Evolutionary conservation across 2,329 filamentous ascomycete genomes (phyloP).

Genomic region (Xylaria multiplex): DNA sequence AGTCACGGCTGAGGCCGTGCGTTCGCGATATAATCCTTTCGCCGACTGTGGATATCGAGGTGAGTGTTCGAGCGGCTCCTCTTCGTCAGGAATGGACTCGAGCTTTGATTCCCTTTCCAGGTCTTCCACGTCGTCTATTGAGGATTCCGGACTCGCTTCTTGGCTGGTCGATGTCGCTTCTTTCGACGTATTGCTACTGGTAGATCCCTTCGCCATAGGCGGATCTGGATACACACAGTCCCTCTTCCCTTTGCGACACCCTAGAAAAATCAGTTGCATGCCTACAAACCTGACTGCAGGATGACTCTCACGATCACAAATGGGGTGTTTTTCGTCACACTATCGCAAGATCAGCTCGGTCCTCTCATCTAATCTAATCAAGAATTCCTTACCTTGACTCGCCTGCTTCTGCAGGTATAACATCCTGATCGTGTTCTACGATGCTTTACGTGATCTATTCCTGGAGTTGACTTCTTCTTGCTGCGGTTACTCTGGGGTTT

Average conservation of each 20-base stretch:
- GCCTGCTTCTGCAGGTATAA: conserved; percentile 86
- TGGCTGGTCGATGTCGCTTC: conserved; percentile 52
- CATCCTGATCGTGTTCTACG: conserved; percentile 93
- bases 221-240: conserved; percentile 90
- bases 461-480: conserved; percentile 62
- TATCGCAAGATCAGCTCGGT: conserved; percentile 54
- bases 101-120: conserved; percentile 57
- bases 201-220: conserved; percentile 56
- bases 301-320: conserved; percentile 76
- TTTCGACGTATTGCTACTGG: conserved; percentile 50
- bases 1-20: conserved; percentile 53
- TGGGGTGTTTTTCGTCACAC: conserved; percentile 90
- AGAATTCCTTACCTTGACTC: conserved; percentile 75
- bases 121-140: conserved; percentile 63
- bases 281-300: conserved; percentile 21
- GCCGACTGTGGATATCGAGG: conserved; percentile 38
- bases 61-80: conserved; percentile 56
- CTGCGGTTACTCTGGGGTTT: conserved; percentile 57
- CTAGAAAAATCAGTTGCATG: conserved; percentile 55
- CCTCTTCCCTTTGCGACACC: conserved; percentile 90
- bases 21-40: conserved; percentile 50
- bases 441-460: conserved; percentile 84
- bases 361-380: background rate
- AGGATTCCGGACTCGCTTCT: conserved; percentile 63
- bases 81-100: conserved; percentile 65